phyloP scores from a whole-genome alignment of 2,329 filamentous ascomycete species.

The Xylariomycetidae sp. region DNA sequence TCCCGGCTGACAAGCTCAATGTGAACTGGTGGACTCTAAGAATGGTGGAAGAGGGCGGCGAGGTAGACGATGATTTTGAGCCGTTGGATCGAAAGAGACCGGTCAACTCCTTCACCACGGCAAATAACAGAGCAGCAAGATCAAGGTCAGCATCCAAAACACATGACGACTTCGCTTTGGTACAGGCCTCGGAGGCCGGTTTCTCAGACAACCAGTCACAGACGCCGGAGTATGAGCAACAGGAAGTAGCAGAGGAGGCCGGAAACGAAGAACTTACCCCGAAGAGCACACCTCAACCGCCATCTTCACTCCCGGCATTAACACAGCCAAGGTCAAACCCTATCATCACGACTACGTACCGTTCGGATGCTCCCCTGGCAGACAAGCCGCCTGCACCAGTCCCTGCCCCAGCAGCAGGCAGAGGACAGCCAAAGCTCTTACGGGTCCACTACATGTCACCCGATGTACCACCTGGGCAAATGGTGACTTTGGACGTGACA shows the following conservation, averaged over 20 bases:
- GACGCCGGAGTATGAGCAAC: constrained; percentile 61
- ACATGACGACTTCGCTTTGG: constrained; percentile 77
- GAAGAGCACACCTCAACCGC: constrained; percentile 42
- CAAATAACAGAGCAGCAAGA: constrained; percentile 62
- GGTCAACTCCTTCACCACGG: constrained; percentile 73
- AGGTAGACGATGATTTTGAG: constrained; percentile 81
- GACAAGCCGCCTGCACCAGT: constrained; percentile 48
- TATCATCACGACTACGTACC: constrained; percentile 55
- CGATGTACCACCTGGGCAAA: constrained; percentile 65
- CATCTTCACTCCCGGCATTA: constrained; percentile 25
- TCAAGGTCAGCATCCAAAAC: constrained; percentile 66
- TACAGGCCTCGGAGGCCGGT: constrained; percentile 63
- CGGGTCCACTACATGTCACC: constrained; percentile 65
- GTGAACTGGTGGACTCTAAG: constrained; percentile 78
- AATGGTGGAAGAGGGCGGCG: constrained; percentile 79
- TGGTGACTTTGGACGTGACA: constrained; percentile 68
- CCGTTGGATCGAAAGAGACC: constrained; percentile 68
- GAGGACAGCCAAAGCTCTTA: constrained; percentile 64
- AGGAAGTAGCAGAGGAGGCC: constrained; percentile 34
- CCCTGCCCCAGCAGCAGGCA: constrained; percentile 36
- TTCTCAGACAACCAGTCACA: constrained; percentile 62
- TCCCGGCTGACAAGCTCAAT: constrained; percentile 61
- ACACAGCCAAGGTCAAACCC: constrained; percentile 46
- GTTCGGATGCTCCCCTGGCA: constrained; percentile 46
- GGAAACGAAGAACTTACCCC: constrained; percentile 37